Base-by-base conservation (phyloP, 805 yeast species). In the Saccharomycopsis schoenii region DNA sequence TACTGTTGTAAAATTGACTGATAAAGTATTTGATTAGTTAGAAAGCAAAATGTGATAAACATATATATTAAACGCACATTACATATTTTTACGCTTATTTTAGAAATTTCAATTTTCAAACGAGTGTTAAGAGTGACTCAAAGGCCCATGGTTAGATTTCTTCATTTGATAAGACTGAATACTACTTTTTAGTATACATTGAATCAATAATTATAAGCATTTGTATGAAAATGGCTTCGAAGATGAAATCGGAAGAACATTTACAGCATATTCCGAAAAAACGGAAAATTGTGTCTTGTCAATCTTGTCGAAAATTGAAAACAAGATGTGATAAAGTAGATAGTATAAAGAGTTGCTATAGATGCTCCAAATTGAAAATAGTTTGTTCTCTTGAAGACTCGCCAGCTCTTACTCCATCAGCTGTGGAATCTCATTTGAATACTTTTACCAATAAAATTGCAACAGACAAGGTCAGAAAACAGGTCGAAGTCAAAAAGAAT, bases 241-340 rank as follows among this genome's bases (percentile, higher is more conserved):
- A 5, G 11, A 47, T 47, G 52, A 47, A 47, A 21, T 47, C 52
- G 11, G 58, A 47, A 34, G 58, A 19, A 14, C 9, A 47, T 14
- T 4, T 21, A 14, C 29, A 8, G 36, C 58, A 47, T 11, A 47
- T 47, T 3, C 52, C 52, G 9, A 58, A 58, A 24, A 52, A 42
- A 24, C 57, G 61, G 21, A 52, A 54, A 24, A 21, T 58, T 52
- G 40, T 58, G 41, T 75, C 73, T 68, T 83, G 88, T 68, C 73
- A 72, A 14, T 72, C 76, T 15, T 83, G 88, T 64, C 72, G 86
- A 14, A 79, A 76, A 66, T 73, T 81, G 62, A 83, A 83, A 67
- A 83, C 86, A 1, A 74, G 85, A 61, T 83, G 88, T 68, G 84
- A 80, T 61, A 74, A 76, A 0, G 66, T 71, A 1, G 67, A 68